Conservation (phyloP, 139 green algal genomes). For the Gonium pectorale region DNA sequence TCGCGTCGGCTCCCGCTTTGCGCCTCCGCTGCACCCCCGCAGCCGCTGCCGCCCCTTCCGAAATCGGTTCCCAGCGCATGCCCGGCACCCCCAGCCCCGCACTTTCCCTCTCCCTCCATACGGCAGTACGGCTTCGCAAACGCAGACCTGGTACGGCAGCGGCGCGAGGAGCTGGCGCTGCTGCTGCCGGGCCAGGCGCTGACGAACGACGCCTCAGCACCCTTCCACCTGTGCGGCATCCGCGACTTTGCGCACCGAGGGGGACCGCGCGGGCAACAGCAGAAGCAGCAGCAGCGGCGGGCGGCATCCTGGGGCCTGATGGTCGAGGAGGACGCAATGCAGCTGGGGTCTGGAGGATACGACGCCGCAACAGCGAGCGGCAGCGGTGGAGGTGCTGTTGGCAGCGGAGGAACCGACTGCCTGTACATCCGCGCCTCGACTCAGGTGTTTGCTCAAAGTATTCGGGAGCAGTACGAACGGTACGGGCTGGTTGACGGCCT, state of each 20-base stretch:
- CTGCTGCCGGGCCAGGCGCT: not conserved
- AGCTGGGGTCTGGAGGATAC: no score
- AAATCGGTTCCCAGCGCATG: no score
- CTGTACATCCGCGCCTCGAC: constrained; percentile 9
- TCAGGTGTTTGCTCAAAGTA: not conserved
- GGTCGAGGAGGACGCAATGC: no score
- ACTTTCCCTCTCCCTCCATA: no score
- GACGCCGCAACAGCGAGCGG: not conserved
- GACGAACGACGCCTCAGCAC: not conserved
- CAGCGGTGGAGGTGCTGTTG: not conserved
- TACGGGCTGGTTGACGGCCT: no score
- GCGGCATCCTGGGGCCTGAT: no score
- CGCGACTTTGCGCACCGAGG: constrained; percentile 6
- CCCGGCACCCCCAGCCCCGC: no score
- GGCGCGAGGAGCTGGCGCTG: not conserved
- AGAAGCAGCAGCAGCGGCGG: not conserved
- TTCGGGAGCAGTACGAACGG: constrained; percentile 13
- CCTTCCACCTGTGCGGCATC: constrained; percentile 38
- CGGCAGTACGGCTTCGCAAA: constrained; percentile 44
- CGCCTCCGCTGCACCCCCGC: no score
- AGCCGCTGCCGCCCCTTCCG: no score
- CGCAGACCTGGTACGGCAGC: constrained; percentile 10
- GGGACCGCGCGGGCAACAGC: not conserved
- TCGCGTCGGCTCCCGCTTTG: no score
- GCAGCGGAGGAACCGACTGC: not conserved